Evolutionary conservation across 495 filamentous ascomycete genomes (phyloP).

Genomic region (Penicillium daleae): DNA sequence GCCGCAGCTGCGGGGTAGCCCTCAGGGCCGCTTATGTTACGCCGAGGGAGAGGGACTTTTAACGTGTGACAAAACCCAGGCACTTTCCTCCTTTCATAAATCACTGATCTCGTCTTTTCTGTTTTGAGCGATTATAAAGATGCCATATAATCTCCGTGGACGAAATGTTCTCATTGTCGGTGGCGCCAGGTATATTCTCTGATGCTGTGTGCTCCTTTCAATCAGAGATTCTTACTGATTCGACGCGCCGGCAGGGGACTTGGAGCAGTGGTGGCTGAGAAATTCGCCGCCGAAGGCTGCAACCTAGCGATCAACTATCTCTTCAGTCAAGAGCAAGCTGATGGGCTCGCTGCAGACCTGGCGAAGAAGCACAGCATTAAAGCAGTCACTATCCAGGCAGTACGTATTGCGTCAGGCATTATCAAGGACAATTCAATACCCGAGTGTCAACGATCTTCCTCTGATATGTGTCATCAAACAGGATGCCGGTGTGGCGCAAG

Average conservation of each 20-base stretch:
- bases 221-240: neutral
- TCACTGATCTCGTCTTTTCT: neutral
- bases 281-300: slow-evolving; percentile 8
- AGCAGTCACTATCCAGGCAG: slow-evolving; percentile 8
- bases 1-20: neutral
- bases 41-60: neutral
- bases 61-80: neutral
- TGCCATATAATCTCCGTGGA: slow-evolving; percentile 11
- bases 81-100: neutral
- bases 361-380: neutral
- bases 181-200: slow-evolving; percentile 4
- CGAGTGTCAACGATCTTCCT: neutral
- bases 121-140: neutral
- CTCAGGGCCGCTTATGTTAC: neutral
- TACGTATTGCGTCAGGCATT: neutral
- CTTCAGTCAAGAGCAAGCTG: slow-evolving; percentile 3
- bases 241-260: neutral
- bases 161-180: slow-evolving; percentile 12
- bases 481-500: slow-evolving; percentile 4
- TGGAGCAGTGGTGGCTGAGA: slow-evolving; percentile 6
- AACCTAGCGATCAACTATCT: slow-evolving; percentile 11
- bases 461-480: neutral
- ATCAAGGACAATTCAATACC: neutral
- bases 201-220: neutral
- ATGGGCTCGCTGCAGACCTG: neutral